Conservation (phyloP, 2,329 filamentous ascomycete genomes). For the Xylariaceae sp. region DNA sequence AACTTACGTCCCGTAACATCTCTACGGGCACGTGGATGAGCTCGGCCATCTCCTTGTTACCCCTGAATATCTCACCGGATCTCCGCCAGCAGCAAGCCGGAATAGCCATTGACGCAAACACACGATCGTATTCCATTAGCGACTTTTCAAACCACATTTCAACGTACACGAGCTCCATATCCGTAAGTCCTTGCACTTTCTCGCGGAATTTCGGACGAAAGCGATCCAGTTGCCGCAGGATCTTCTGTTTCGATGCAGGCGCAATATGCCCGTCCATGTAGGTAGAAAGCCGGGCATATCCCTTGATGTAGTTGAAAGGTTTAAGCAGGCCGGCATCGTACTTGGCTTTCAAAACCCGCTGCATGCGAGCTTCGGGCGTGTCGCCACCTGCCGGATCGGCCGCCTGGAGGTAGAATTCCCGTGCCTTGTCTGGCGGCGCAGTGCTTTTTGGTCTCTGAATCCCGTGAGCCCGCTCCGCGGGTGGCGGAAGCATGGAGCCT, state of each 20-base stretch:
- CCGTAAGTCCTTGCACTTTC: slow-evolving; percentile 85
- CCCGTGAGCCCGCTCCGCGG: slow-evolving; percentile 46
- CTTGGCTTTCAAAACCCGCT: slow-evolving; percentile 88
- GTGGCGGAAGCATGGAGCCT: slow-evolving; percentile 48
- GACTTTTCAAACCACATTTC: slow-evolving; percentile 99
- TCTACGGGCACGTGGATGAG: slow-evolving; percentile 91
- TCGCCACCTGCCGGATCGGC: slow-evolving; percentile 85
- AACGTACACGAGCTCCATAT: slow-evolving; percentile 89
- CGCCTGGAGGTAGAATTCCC: slow-evolving; percentile 95
- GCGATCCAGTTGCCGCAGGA: slow-evolving; percentile 82
- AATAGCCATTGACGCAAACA: slow-evolving; percentile 98
- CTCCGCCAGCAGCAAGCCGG: slow-evolving; percentile 95
- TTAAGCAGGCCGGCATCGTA: slow-evolving; percentile 92
- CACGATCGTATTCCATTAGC: slow-evolving; percentile 95
- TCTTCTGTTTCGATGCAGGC: slow-evolving; percentile 79
- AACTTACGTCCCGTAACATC: slow-evolving; percentile 77
- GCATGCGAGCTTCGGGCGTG: slow-evolving; percentile 90
- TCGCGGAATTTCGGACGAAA: slow-evolving; percentile 96
- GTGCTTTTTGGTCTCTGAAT: slow-evolving; percentile 59
- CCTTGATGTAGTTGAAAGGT: slow-evolving; percentile 98
- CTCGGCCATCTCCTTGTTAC: slow-evolving; percentile 98
- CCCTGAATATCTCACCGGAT: slow-evolving; percentile 94
- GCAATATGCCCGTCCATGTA: slow-evolving; percentile 91
- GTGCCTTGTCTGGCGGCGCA: slow-evolving; percentile 63
- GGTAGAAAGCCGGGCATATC: slow-evolving; percentile 80